These are phyloP conservation scores for Fusarium oligoseptatum DNA, from an alignment of 2,329 filamentous ascomycete genomes.

Conservation along the genomic window DNA sequence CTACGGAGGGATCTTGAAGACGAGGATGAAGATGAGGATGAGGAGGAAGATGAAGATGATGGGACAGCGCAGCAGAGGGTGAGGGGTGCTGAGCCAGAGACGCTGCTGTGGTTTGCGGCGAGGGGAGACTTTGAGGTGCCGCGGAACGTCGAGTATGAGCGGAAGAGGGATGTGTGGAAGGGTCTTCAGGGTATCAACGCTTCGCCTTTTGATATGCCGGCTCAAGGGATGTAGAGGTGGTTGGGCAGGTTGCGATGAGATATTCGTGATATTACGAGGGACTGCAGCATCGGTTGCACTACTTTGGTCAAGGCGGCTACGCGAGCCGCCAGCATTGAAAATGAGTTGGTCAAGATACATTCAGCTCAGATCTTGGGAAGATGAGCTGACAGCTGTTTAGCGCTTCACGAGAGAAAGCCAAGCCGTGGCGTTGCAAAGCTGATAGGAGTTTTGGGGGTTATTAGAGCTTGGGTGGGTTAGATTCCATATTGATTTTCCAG, in stretches of 20 bases:
- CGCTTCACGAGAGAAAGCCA: background rate
- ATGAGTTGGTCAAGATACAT: background rate
- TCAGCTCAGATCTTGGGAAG: slow-evolving; percentile 5
- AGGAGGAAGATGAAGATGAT: slow-evolving; percentile 60
- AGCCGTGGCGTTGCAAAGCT: background rate
- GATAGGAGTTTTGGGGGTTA: background rate
- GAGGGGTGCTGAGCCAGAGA: slow-evolving; percentile 59
- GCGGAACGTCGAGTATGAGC: slow-evolving; percentile 59
- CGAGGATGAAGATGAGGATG: slow-evolving; percentile 67
- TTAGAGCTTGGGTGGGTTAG: background rate
- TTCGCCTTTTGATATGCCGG: slow-evolving; percentile 39
- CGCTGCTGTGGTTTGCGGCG: slow-evolving; percentile 61
- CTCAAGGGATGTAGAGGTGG: background rate
- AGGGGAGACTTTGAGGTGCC: slow-evolving; percentile 61
- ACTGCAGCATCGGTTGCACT: background rate
- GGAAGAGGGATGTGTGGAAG: slow-evolving; percentile 50
- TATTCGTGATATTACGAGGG: background rate
- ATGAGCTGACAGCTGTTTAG: slow-evolving; percentile 32
- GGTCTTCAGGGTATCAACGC: slow-evolving; percentile 54
- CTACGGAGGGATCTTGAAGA: slow-evolving; percentile 68
- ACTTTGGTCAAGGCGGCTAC: background rate
- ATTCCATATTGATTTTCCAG: background rate
- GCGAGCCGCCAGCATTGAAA: background rate
- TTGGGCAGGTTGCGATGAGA: background rate
- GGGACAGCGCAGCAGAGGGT: slow-evolving; percentile 47